Conservation (phyloP, 345 rosid genomes). For the Camelina sativa region DNA sequence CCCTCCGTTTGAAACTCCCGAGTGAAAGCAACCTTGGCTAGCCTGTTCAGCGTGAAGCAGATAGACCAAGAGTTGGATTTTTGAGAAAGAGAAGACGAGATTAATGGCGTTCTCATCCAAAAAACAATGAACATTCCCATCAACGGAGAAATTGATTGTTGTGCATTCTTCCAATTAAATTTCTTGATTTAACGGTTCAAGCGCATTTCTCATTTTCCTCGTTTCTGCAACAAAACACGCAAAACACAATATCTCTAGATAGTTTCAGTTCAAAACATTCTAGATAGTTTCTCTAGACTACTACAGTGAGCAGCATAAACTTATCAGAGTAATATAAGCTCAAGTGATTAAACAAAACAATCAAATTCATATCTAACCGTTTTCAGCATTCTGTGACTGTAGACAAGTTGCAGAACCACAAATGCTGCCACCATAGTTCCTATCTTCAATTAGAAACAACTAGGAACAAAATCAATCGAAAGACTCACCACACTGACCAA, state of each 20-base stretch:
- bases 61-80: constrained; percentile 34
- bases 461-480: constrained; percentile 1
- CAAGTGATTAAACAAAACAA: constrained; percentile 17
- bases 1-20: constrained; percentile 44
- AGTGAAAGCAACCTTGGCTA: constrained; percentile 22
- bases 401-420: constrained; percentile 16
- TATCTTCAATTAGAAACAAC: constrained; percentile 2
- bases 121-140: constrained; percentile 45
- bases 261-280: background rate
- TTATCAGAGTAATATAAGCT: background rate
- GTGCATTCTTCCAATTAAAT: background rate
- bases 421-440: background rate
- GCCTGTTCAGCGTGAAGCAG: constrained; percentile 29
- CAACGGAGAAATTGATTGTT: background rate
- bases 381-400: background rate
- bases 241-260: too few relatives aligned
- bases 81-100: constrained; percentile 39
- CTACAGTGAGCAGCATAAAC: background rate
- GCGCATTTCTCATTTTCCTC: background rate
- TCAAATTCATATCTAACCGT: constrained; percentile 1
- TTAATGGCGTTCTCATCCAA: constrained; percentile 50
- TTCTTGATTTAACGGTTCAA: constrained; percentile 48
- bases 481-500: constrained; percentile 77
- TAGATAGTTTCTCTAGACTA: background rate
- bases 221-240: too few relatives aligned